Conservation (phyloP, 2,329 filamentous ascomycete species). For the Pseudocercospora musae region DNA sequence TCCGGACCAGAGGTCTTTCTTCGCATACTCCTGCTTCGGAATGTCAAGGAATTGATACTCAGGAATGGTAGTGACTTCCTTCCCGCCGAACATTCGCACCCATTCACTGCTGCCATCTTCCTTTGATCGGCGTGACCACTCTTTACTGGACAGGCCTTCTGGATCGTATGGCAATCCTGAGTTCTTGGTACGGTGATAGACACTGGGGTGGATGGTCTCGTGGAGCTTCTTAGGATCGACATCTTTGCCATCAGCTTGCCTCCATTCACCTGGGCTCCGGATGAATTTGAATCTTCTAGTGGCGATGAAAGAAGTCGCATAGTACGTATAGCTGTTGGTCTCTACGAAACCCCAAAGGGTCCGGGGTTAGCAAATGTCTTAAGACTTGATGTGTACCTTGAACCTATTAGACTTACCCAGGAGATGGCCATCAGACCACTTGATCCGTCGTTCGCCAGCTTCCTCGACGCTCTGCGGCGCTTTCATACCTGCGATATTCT, state of each 20-base stretch:
- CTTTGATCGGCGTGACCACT: conserved; percentile 10
- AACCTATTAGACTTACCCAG: not conserved
- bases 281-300: conserved; percentile 12
- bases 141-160: conserved; percentile 5
- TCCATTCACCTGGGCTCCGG: conserved; percentile 13
- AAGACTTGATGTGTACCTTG: too few relatives aligned
- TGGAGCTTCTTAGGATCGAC: conserved; percentile 8
- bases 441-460: conserved; percentile 16
- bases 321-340: conserved; percentile 13
- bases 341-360: too few relatives aligned
- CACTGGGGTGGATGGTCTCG: conserved; percentile 18
- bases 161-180: conserved; percentile 2
- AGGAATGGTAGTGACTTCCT: conserved; percentile 8
- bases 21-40: conserved; percentile 3
- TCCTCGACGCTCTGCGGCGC: conserved; percentile 13
- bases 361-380: too few relatives aligned
- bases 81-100: conserved; percentile 4
- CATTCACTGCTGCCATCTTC: conserved; percentile 1
- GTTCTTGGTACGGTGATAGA: conserved; percentile 14
- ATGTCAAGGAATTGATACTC: conserved; percentile 8
- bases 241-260: conserved; percentile 4
- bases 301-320: conserved; percentile 13
- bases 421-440: conserved; percentile 18
- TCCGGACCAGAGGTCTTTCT: conserved; percentile 12
- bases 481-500: conserved; percentile 2